Percentiles rank a stretch among this genome's conserved stretches.
Conservation (phyloP, 257 asterid species). For the Solanum chilense region DNA sequence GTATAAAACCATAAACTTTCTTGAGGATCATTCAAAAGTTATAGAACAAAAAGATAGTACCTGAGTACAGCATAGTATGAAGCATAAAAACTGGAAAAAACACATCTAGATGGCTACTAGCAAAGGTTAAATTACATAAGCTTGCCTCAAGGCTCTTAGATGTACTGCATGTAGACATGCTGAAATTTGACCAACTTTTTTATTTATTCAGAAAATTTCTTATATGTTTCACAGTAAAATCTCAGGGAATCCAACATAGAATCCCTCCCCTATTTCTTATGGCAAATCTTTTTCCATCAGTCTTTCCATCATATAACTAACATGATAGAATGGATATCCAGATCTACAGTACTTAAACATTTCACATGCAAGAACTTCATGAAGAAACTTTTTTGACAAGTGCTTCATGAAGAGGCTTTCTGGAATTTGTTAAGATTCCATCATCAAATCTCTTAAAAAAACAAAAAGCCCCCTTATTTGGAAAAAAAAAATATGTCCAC, state of each 20-base stretch:
- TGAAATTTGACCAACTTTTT: not conserved
- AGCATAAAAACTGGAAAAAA: not conserved
- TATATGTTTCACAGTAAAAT: not conserved
- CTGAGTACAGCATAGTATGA: not conserved
- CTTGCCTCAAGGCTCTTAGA: not conserved
- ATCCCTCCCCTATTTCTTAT: not conserved
- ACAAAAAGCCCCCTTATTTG: not conserved
- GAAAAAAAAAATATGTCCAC: not conserved
- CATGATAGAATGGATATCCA: not conserved
- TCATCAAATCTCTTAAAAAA: not conserved
- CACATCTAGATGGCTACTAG: not conserved
- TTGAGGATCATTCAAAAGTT: not conserved
- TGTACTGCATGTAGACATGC: not conserved
- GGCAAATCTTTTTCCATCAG: not conserved
- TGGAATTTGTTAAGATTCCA: not conserved
- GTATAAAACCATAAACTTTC: not conserved
- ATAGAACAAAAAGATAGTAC: not conserved
- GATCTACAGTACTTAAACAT: not conserved
- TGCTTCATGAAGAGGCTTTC: not conserved
- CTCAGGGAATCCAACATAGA: not conserved
- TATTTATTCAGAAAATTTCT: not conserved
- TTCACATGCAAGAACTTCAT: not conserved
- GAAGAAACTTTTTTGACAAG: not conserved
- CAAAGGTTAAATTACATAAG: not conserved
- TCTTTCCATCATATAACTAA: not conserved